phyloP scores from a whole-genome alignment of 108 stramenopile species.

The Discostella pseudostelligera region DNA sequence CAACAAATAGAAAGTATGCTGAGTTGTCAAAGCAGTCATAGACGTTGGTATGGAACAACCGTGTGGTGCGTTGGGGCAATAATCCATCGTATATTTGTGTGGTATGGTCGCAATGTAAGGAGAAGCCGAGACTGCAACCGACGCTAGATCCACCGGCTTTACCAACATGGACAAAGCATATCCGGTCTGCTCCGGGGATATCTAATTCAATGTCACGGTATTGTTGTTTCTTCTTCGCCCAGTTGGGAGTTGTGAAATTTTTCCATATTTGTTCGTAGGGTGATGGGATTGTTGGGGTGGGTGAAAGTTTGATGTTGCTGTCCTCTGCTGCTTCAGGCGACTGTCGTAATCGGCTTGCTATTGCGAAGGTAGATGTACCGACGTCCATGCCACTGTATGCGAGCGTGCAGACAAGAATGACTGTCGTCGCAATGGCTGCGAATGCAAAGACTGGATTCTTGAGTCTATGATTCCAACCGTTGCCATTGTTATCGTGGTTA shows the following conservation, averaged over 20 bases:
- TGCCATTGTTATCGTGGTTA: too few species aligned
- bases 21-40: conserved; percentile 35
- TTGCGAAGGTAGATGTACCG: too few species aligned
- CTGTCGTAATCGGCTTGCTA: too few species aligned
- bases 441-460: too few species aligned
- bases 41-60: conserved; percentile 29
- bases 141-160: conserved; percentile 33
- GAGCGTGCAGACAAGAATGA: too few species aligned
- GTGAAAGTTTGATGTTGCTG: not conserved
- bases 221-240: conserved; percentile 22
- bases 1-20: conserved; percentile 29
- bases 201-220: conserved; percentile 14
- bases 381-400: too few species aligned
- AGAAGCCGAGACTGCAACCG: conserved; percentile 14
- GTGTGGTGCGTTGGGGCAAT: conserved; percentile 13
- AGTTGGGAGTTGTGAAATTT: conserved; percentile 10
- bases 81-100: conserved; percentile 5
- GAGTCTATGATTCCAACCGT: too few species aligned
- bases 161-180: conserved; percentile 36
- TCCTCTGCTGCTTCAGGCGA: not conserved
- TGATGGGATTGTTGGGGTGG: conserved; percentile 4
- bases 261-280: conserved; percentile 46
- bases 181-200: conserved; percentile 12
- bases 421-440: too few species aligned
- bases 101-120: conserved; percentile 19